These are phyloP conservation scores for Fusarium odoratissimum DNA, from an alignment of 2,329 filamentous ascomycete genomes.

Conservation along the genomic window DNA sequence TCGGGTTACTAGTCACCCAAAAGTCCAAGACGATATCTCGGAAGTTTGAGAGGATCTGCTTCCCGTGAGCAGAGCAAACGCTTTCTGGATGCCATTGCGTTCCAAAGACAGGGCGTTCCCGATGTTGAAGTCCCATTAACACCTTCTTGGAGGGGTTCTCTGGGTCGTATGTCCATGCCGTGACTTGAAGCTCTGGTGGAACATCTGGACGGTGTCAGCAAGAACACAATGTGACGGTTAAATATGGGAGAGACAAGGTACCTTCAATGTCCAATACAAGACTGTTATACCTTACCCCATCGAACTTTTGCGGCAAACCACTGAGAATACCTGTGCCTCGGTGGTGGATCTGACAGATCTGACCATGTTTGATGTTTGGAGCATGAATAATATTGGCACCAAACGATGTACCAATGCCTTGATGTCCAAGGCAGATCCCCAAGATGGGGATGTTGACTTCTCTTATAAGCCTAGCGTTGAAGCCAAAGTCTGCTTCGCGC, in stretches of 20 bases:
- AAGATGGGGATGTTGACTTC: not conserved
- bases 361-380: not conserved
- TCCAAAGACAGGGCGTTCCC: not conserved
- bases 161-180: not conserved
- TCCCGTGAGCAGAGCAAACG: not conserved
- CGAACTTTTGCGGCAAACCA: not conserved
- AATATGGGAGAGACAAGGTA: not conserved
- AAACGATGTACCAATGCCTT: not conserved
- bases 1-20: not conserved
- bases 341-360: not conserved
- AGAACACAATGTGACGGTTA: fast-evolving
- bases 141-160: not conserved
- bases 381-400: not conserved
- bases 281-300: not conserved
- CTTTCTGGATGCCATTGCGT: not conserved
- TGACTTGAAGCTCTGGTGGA: not conserved
- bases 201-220: not conserved
- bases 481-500: not conserved
- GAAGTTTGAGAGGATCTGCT: not conserved
- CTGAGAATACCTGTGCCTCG: not conserved
- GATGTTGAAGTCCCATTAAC: not conserved
- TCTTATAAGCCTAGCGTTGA: not conserved
- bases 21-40: not conserved
- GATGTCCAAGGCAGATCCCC: not conserved
- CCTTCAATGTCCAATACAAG: not conserved